phyloP scores from a whole-genome alignment of 2,329 filamentous ascomycete species.

The Verticillium klebahnii region DNA sequence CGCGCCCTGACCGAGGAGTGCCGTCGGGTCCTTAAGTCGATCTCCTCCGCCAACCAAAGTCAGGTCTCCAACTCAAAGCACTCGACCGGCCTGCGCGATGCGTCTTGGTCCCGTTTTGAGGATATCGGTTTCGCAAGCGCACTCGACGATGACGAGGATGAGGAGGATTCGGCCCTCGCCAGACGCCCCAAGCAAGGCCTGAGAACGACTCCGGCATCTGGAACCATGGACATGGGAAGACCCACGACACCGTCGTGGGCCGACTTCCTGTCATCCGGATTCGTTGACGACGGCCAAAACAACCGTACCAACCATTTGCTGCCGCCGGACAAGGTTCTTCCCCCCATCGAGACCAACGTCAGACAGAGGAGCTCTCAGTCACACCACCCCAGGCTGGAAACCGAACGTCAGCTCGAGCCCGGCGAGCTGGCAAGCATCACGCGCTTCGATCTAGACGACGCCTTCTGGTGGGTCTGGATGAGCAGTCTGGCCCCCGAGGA shows the following conservation, averaged over 20 bases:
- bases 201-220: slow-evolving; percentile 62
- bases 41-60: slow-evolving; percentile 85
- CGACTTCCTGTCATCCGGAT: slow-evolving; percentile 92
- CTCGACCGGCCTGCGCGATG: slow-evolving; percentile 71
- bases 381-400: slow-evolving; percentile 67
- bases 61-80: slow-evolving; percentile 66
- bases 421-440: slow-evolving; percentile 93
- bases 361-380: slow-evolving; percentile 85
- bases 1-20: slow-evolving; percentile 90
- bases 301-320: slow-evolving; percentile 66
- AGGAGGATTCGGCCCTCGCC: slow-evolving; percentile 47
- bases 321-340: slow-evolving; percentile 88
- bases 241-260: slow-evolving; percentile 98
- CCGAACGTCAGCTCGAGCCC: slow-evolving; percentile 68
- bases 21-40: slow-evolving; percentile 79
- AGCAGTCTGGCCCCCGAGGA: slow-evolving; percentile 91
- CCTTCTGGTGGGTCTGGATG: slow-evolving; percentile 99
- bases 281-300: slow-evolving; percentile 69
- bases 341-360: slow-evolving; percentile 68
- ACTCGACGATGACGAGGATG: slow-evolving; percentile 66
- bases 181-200: slow-evolving; percentile 45
- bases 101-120: slow-evolving; percentile 95
- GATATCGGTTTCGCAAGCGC: slow-evolving; percentile 84
- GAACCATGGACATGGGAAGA: slow-evolving; percentile 62
- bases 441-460: slow-evolving; percentile 81